Base-by-base conservation (phyloP, 208 protist species). In the Leishmania turanica region DNA sequence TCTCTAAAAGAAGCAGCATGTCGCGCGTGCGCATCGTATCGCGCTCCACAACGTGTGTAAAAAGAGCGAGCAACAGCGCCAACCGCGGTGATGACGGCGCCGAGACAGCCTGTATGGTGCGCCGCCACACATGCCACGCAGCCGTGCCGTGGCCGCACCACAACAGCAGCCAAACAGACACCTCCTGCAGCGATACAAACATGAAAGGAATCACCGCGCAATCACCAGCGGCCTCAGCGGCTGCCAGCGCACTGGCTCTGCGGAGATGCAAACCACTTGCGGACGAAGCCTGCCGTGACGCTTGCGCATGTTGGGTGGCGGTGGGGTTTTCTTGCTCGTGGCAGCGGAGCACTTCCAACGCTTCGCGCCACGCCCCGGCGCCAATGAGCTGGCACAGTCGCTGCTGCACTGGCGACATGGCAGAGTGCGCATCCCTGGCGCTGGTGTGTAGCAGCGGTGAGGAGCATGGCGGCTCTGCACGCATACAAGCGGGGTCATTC, bases 31-130 rank as follows among this genome's bases (percentile, higher is more conserved):
- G 86, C 51, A 80, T 76, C 37, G 64, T 72, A 37, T 90, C 77
- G 8, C 68, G 58, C 45, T 93, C 85, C 76, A 93, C 85, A 62
- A 95, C 54, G 70, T 93, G 72, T 8, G 82, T 58, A 60, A 90
- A 92, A 37, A 90, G 70, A 2, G 89, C 71, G 45, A 95, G 77
- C 81, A 84, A 74, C 13, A 87, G 81, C 76, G 89, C 58, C 37
- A 91, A 49, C 37, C 47, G 73, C 31, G 77, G 75, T 37, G 71
- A 76, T 5, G 82, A 27, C 53, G 34, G 56, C 5, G 31, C 17
- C 54, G 40, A 56, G n/a, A 34, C 74, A 53, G 37, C 2, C 8
- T 66, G 40, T 21, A 77, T 49, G 4, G 56, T 47, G 40, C 74
- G 37, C 72, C 51, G 9, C 76, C 76, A 79, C 60, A 60, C 60